A percentile compares a stretch with the other conserved stretches of the same genome.
Evolutionary conservation across 345 rosid species (phyloP).

Genomic region (Populus ilicifolia): DNA sequence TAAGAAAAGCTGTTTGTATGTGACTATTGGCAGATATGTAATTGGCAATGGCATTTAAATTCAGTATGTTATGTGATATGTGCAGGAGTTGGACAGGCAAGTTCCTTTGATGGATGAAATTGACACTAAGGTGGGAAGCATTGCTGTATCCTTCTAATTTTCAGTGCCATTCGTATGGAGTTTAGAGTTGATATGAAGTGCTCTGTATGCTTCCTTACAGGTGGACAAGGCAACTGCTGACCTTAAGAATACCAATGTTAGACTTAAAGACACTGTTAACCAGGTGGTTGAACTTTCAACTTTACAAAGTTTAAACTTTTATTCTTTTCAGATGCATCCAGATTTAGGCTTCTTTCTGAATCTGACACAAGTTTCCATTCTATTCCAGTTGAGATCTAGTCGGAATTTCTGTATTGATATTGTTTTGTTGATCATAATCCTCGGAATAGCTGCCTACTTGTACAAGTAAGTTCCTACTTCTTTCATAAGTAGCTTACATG

Average conservation of each 20-base stretch:
- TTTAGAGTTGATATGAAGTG: constrained; percentile 10
- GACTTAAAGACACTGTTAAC: constrained; percentile 90
- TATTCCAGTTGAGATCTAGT: constrained; percentile 90
- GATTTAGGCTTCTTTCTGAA: constrained; percentile 15
- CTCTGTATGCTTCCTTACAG: constrained; percentile 30
- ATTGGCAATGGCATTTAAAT: constrained; percentile 11
- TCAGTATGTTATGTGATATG: constrained; percentile 11
- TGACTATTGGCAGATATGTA: constrained; percentile 8
- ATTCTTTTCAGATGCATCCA: constrained; percentile 10
- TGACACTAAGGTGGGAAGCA: constrained; percentile 66
- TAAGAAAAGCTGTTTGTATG: neutral
- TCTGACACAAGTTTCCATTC: constrained; percentile 24
- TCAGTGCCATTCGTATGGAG: neutral
- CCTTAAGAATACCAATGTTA: constrained; percentile 92
- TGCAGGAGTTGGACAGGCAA: constrained; percentile 93
- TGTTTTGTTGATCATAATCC: constrained; percentile 70
- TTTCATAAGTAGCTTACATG: neutral
- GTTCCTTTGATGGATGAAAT: constrained; percentile 99
- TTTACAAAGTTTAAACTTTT: constrained; percentile 5
- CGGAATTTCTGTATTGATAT: constrained; percentile 97
- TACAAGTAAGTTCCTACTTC: constrained; percentile 75
- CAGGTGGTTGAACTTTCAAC: constrained; percentile 52
- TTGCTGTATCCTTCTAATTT: constrained; percentile 5
- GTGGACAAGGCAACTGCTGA: constrained; percentile 94
- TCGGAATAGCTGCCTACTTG: constrained; percentile 96